Evolutionary conservation across 2,329 filamentous ascomycete genomes (phyloP).

Genomic region (Chalaropsis ovoidea): DNA sequence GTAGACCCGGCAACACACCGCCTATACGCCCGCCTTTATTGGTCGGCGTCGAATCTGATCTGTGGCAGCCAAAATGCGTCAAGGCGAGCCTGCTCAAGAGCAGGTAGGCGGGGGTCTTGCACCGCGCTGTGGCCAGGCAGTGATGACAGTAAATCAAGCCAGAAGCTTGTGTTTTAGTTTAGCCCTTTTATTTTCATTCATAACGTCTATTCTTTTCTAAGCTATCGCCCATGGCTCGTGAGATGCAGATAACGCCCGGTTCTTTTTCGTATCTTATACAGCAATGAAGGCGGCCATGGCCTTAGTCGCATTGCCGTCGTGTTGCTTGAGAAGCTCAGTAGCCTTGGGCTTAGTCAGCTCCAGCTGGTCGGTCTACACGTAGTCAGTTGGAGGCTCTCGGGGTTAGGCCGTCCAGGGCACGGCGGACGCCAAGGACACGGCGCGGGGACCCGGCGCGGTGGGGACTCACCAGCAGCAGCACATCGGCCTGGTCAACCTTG

Average conservation of each 20-base stretch:
- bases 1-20: background rate
- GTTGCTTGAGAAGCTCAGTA: constrained; percentile 60
- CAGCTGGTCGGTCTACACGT: constrained; percentile 53
- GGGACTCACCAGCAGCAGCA: constrained; percentile 53
- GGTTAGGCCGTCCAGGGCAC: too few relatives aligned
- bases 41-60: constrained; percentile 24
- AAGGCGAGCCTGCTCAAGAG: constrained; percentile 25
- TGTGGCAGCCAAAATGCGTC: constrained; percentile 30
- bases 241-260: background rate
- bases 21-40: background rate
- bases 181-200: constrained; percentile 14
- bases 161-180: background rate
- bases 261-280: constrained; percentile 27
- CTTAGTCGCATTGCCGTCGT: constrained; percentile 59
- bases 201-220: background rate
- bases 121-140: background rate
- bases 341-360: constrained; percentile 62
- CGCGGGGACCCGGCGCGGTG: constrained; percentile 25
- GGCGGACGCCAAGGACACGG: too few relatives aligned
- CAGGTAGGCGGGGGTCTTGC: background rate
- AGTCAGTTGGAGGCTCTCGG: background rate
- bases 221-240: background rate
- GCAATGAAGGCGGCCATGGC: constrained; percentile 51
- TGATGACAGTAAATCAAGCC: background rate
- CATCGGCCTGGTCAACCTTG: constrained; percentile 65